Base-by-base conservation (phyloP, 2,329 filamentous ascomycete genomes). In the Aspergillus sp. region DNA sequence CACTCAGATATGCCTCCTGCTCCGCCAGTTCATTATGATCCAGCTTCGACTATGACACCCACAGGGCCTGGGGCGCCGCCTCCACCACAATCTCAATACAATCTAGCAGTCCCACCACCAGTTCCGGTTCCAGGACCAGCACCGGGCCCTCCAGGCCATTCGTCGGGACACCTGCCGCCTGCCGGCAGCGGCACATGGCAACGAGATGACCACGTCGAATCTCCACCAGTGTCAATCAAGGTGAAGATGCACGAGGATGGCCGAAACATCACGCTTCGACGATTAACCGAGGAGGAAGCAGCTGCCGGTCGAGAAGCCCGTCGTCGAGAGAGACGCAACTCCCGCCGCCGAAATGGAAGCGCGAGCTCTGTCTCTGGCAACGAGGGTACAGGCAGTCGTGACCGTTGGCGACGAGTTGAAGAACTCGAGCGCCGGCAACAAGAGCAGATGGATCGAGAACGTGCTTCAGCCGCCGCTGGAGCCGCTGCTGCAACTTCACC, bases 241-340 rank as follows among this genome's bases (percentile, higher is more conserved):
- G 80, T 88, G 42, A 86, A 86, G 67, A 85, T 87, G 80, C 84
- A 87, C 70, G 81, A 83, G 57, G 84, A 87, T 61, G 84, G 84
- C 22, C 79, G 84, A 7, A 83, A 86, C 65, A 84, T 88, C 37
- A 88, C 86, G 2, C 76, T 88, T 7, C 79, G 85, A 27, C 77
- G 84, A 12, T 73, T 88, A 24, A 85, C 83, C 11, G 83, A 86
- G 64, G 81, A 86, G 72, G 85, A 87, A 75, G 84, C 84, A 13
- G 83, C 82, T 9, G 83, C 83, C 6, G 83, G 83, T 61, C 81
- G 84, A 27, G 82, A 84, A 63, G 80, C 81, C 8, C 75, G 82
- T 60, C 77, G 80, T 48, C 73, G 76, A 59, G 82, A 73, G 59
- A 73, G 77, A 51, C 70, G 74, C 34, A 68, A 66, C 37, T 76